Evolutionary conservation across 23 red algal species (phyloP).

Genomic region (Gracilaria gracilis): DNA sequence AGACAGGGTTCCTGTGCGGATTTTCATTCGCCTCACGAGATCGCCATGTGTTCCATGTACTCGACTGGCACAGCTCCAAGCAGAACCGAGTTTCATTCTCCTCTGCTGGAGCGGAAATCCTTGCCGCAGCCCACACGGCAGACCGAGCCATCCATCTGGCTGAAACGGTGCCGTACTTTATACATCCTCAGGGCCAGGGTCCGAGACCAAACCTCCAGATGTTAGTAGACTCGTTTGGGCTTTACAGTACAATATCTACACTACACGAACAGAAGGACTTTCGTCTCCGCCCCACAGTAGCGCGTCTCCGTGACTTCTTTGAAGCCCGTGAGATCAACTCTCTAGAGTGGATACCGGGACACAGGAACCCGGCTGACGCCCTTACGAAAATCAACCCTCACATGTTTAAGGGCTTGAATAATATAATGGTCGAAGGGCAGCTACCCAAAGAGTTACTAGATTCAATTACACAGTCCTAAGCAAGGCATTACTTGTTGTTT

Average conservation of each 20-base stretch:
- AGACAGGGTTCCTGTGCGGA: constrained; percentile 6
- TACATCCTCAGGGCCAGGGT: neutral
- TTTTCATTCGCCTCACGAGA: neutral
- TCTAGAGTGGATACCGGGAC: neutral
- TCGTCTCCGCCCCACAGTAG: constrained; percentile 15
- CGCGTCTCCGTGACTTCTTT: constrained; percentile 5
- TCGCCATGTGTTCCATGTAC: neutral
- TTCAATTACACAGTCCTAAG: no score
- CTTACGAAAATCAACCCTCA: neutral
- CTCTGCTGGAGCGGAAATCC: constrained; percentile 6
- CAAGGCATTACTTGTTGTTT: no score
- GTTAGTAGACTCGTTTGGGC: neutral
- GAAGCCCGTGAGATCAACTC: neutral
- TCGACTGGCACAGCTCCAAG: constrained; percentile 28
- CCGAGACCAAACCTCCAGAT: neutral
- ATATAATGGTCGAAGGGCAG: neutral
- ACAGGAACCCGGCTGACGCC: neutral
- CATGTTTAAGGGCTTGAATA: neutral
- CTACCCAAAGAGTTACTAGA: neutral
- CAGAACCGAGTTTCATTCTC: constrained; percentile 39
- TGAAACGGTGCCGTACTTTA: neutral
- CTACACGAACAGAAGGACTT: constrained; percentile 1
- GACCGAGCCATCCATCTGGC: neutral
- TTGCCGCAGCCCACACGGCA: neutral
- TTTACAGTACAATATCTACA: neutral